Base-by-base conservation (phyloP, 371 early-diverging fungal species). In the Thermomucor indicae-seudaticae region DNA sequence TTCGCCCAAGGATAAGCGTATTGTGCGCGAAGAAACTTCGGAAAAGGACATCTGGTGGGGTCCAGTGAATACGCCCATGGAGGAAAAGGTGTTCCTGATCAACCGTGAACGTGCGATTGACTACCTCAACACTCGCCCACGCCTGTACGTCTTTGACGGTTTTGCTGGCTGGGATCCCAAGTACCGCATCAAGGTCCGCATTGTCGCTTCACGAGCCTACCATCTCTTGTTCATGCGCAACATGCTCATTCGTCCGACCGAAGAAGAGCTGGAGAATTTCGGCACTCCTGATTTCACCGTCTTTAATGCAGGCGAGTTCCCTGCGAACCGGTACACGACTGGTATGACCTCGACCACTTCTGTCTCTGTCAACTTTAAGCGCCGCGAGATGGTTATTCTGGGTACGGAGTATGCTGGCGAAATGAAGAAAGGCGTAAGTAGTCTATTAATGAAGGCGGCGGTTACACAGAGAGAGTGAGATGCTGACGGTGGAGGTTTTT, bases 381-480 rank as follows among this genome's bases (percentile, higher is more conserved):
- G 80, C 40, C 57, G 58, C 8, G 85, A 85, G 58, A 79, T 85
- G 80, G 94, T 97, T 47, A 96, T 97, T 54, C 84, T 97, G 35
- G 97, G 97, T 47, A 93, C 96, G 51, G 91, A 95, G 67, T 97
- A 97, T 62, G 97, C 97, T 43, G 97, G 97, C 54, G 97, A 97
- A 78, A 97, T 97, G 97, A 97, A 96, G 81, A 97, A 97, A 84
- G 97, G 97, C 52, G 78, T 84, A 68, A 65, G 56, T 52, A 39
- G n/a, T 16, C 11, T 25, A n/a, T n/a, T n/a, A n/a, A n/a, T n/a
- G n/a, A n/a, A n/a, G n/a, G n/a, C n/a, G n/a, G n/a, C n/a, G n/a
- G n/a, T n/a, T n/a, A n/a, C n/a, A n/a, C n/a, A n/a, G 28, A 37
- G 38, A n/a, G 25, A 20, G 6, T 29, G n/a, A 4, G 1, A 10